These are phyloP conservation scores for Monosporascus sp. DNA, from an alignment of 2,329 filamentous ascomycete species.

Conservation along the genomic window DNA sequence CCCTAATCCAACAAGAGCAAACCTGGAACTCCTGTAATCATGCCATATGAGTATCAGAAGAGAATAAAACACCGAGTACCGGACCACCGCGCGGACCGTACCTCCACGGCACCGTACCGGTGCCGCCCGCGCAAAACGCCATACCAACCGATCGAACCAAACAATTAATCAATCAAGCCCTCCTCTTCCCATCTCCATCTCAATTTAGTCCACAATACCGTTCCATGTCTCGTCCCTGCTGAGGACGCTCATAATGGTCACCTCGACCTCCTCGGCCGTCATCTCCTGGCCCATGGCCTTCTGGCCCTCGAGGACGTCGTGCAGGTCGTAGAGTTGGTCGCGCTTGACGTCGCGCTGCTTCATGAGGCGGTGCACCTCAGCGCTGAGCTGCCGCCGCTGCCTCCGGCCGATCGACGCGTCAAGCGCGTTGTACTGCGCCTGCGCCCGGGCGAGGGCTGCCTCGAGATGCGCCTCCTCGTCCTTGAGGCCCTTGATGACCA, in stretches of 20 bases:
- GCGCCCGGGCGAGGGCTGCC: conserved; percentile 58
- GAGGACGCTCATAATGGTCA: conserved; percentile 54
- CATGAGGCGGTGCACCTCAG: conserved; percentile 57
- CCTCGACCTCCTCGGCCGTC: conserved; percentile 57
- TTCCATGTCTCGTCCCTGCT: conserved; percentile 27
- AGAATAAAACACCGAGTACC: too few species aligned
- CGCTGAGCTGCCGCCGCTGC: conserved; percentile 56
- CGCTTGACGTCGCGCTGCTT: conserved; percentile 66
- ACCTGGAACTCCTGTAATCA: too few species aligned
- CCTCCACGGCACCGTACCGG: too few species aligned
- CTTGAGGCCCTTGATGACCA: conserved; percentile 76
- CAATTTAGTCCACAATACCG: conserved; percentile 18
- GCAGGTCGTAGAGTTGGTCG: conserved; percentile 75
- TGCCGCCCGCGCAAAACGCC: too few species aligned
- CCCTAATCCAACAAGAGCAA: too few species aligned
- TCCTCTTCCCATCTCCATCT: not conserved
- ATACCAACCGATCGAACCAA: too few species aligned
- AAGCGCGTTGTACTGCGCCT: conserved; percentile 58
- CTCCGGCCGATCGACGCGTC: conserved; percentile 64
- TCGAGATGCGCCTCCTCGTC: conserved; percentile 78
- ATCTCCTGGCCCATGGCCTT: conserved; percentile 61
- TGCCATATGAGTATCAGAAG: too few species aligned
- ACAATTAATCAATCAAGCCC: not conserved
- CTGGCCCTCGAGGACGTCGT: conserved; percentile 80
- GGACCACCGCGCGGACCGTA: too few species aligned